Evolutionary conservation across 192 early-diverging fungal genomes (phyloP), one percentile per base, ranked within the genome.

Genomic region (Allomyces javanicus): DNA sequence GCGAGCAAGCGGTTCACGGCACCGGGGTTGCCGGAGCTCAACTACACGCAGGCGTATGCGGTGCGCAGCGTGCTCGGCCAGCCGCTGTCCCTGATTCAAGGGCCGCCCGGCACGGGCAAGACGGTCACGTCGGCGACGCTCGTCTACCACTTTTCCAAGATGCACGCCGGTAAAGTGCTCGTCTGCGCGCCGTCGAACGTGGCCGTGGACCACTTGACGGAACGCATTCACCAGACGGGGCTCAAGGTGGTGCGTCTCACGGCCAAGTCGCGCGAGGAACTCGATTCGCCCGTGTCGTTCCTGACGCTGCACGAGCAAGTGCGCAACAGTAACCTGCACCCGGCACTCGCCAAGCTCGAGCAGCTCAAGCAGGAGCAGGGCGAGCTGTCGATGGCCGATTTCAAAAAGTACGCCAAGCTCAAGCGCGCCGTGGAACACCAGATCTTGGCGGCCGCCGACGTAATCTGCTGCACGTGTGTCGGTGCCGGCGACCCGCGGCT

Each of bases 111-210:
- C 65, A 99, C 96, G 4, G 96, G 96, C 67, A 99, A 99, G 75
- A 99, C 96, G 0, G 94, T 99, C 3, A 97, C 94, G 0, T 93
- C 91, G 1, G 94, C 94, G 1, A 94, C 96, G 0, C 82, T 99
- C 67, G 94, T 99, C 6, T 99, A 99, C 70, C 95, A 99, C 70
- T 75, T 99, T 17, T 90, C 90, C 45, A 88, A 88, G 71, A 86
- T 90, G 78, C 91, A 89, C 72, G 75, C 78, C 65, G 88, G 87
- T 14, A 92, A 94, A 77, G 86, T 99, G n/a, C 76, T 99, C 61
- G 96, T 99, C 0, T 94, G 91, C 70, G 96, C 96, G 0, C 94
- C 96, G n/a, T 91, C 89, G 72, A 99, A 99, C 72, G 94, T 99
- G 7, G 96, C 96, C 27, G 96, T 99, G 1, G 95, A 99, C 76